Percentiles rank a stretch among this genome's conserved stretches.
Evolutionary conservation across 108 stramenopile genomes (phyloP).

Genomic region (Aureococcus anophagefferens): DNA sequence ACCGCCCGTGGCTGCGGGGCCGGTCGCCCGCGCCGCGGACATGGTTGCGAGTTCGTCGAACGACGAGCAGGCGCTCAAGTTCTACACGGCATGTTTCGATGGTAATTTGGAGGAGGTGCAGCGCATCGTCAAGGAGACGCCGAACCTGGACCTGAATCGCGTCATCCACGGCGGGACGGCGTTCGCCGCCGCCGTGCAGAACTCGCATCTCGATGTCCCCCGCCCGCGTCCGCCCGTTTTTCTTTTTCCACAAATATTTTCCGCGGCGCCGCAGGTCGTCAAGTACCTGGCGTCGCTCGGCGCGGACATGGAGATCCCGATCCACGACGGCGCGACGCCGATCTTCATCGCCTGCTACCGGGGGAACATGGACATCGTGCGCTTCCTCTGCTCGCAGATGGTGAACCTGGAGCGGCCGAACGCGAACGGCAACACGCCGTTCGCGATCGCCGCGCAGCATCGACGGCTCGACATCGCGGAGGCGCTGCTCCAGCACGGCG

Average conservation of each 20-base stretch:
- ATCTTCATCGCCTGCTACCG: background rate
- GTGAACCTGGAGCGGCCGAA: background rate
- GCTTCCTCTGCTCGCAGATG: background rate
- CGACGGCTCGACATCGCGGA: background rate
- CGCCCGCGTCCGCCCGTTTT: too few species aligned
- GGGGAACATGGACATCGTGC: background rate
- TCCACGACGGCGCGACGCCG: conserved; percentile 1
- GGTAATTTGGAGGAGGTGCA: background rate
- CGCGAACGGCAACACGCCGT: background rate
- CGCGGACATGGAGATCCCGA: background rate
- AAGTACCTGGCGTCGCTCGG: background rate
- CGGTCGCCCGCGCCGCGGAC: too few species aligned
- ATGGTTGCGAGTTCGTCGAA: too few species aligned
- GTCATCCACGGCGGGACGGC: conserved; percentile 1
- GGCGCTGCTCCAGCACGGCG: background rate
- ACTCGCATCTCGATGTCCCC: background rate
- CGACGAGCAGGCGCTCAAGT: background rate
- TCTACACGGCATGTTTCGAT: background rate
- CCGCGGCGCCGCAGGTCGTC: too few species aligned
- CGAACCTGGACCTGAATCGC: background rate
- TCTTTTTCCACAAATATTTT: too few species aligned
- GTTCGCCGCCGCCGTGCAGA: background rate
- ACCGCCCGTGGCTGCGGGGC: too few species aligned
- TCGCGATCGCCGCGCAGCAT: background rate
- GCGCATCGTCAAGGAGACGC: background rate